A percentile compares a stretch with the other conserved stretches of the same genome.
Conservation (phyloP, 2,329 filamentous ascomycete genomes). For the Nemania abortiva region DNA sequence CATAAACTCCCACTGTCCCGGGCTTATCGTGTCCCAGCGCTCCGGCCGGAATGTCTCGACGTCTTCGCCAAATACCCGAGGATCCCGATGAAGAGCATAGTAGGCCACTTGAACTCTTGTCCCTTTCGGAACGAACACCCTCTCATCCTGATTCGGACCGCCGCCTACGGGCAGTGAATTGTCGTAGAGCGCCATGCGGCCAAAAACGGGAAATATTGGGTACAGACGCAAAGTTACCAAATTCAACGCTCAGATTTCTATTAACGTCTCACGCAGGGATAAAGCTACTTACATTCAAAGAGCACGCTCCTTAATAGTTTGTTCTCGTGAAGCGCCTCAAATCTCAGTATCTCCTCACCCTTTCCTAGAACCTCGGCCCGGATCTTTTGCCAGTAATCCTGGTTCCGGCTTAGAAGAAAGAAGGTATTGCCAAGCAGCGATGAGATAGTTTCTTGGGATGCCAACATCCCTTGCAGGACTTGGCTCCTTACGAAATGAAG, state of each 20-base stretch:
- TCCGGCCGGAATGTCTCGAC: not conserved
- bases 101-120: not conserved
- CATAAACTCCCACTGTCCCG: not conserved
- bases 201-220: not conserved
- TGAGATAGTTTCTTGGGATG: not conserved
- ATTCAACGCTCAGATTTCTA: too few relatives aligned
- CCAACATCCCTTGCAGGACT: not conserved
- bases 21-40: not conserved
- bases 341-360: not conserved
- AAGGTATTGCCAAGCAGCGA: not conserved
- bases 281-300: not conserved
- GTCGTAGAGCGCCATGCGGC: not conserved
- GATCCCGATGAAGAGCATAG: not conserved
- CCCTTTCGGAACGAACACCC: not conserved
- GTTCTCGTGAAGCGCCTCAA: not conserved
- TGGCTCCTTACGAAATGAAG: not conserved
- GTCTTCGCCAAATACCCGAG: not conserved
- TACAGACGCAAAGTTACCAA: not conserved
- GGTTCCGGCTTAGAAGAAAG: not conserved
- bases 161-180: not conserved
- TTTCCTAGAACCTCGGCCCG: not conserved
- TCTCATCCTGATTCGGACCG: not conserved
- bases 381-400: not conserved
- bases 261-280: too few relatives aligned
- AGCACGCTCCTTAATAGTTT: not conserved